Base-by-base conservation (phyloP, 2,329 filamentous ascomycete species). In the Purpureocillium takamizusanense region DNA sequence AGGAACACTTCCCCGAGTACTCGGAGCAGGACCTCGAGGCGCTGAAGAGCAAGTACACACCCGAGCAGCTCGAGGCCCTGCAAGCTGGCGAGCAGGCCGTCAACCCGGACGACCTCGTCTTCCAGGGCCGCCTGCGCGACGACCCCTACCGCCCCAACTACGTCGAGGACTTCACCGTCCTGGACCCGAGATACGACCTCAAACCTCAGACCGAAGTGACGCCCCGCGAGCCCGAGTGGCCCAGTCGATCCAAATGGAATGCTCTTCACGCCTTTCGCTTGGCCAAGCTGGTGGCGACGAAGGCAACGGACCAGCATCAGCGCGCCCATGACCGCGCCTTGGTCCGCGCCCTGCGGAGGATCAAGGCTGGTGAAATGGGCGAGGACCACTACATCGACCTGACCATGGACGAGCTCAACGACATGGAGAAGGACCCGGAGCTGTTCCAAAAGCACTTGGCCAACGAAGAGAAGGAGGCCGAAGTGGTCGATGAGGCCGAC, bases 21-120 rank as follows among this genome's bases (percentile, higher is more conserved):
- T 78, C 77, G 12, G 62, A 71, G 31, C 71, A 79, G 46, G 81
- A 92, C 55, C 74, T 77, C 53, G 69, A 71, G 42, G 53, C 63
- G 15, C 70, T 95, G 41, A 62, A 63, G 42, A 64, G 76, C 53
- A 75, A 74, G 50, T 97, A 95, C 68, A 85, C 86, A 0, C 72
- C 81, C 13, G 78, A 83, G 57, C 90, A 97, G 66, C 70, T 94
- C 50, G 78, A 77, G 40, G 86, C 88, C 41, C 78, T 97, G 56
- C 72, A 84, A 62, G 83, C 84, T 35, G 88, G 83, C 51, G 89
- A 95, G 63, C 66, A 74, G 44, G 78, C 83, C 48, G 80, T 95
- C 57, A 73, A 83, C 54, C 67, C 81, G 9, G 69, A 78, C 47
- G 86, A 97, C 60, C 57, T 95, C 55, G 70, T 81, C 31, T 69